phyloP scores from a whole-genome alignment of 2,329 filamentous ascomycete genomes.

The Diaporthe aspalathi region DNA sequence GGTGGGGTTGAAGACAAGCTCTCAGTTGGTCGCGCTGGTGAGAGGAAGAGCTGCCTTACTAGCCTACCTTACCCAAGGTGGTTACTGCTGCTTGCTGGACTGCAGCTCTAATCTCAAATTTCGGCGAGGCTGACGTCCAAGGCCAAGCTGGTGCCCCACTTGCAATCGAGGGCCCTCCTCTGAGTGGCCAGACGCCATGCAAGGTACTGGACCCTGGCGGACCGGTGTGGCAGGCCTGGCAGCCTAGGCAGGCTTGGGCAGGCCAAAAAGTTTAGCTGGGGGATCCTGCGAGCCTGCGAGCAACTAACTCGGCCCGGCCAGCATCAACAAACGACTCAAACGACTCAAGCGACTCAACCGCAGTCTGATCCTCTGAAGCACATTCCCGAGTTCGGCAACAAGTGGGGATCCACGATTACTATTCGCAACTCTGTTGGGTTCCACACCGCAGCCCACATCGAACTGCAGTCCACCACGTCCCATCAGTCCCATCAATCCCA shows the following conservation, averaged over 20 bases:
- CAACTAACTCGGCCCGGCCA: slow-evolving; percentile 2
- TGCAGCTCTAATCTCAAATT: slow-evolving; percentile 36
- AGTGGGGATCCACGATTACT: slow-evolving; percentile 20
- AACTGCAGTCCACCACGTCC: slow-evolving; percentile 20
- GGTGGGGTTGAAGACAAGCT: slow-evolving; percentile 9
- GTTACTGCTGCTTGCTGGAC: background rate
- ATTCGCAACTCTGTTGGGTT: slow-evolving; percentile 22
- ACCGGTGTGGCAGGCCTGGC: background rate
- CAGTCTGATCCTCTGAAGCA: background rate
- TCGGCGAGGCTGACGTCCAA: slow-evolving; percentile 39
- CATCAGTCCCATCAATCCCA: slow-evolving; percentile 1
- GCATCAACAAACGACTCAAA: background rate
- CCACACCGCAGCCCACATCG: slow-evolving; percentile 25
- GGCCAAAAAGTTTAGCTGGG: too few species aligned
- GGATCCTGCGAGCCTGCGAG: too few species aligned
- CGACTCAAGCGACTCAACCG: background rate
- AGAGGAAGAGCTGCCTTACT: slow-evolving; percentile 15
- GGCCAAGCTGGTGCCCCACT: slow-evolving; percentile 22
- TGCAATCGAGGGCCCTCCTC: background rate
- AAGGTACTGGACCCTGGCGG: slow-evolving; percentile 10
- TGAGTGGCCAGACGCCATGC: slow-evolving; percentile 28
- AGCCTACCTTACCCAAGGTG: too few species aligned
- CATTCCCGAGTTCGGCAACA: slow-evolving; percentile 37
- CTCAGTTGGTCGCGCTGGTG: slow-evolving; percentile 25
- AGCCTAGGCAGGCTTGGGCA: background rate